Evolutionary conservation across 768 basidiomycete genomes (phyloP), one percentile per base, ranked within the genome.

Genomic region (Tricholoma sp.): DNA sequence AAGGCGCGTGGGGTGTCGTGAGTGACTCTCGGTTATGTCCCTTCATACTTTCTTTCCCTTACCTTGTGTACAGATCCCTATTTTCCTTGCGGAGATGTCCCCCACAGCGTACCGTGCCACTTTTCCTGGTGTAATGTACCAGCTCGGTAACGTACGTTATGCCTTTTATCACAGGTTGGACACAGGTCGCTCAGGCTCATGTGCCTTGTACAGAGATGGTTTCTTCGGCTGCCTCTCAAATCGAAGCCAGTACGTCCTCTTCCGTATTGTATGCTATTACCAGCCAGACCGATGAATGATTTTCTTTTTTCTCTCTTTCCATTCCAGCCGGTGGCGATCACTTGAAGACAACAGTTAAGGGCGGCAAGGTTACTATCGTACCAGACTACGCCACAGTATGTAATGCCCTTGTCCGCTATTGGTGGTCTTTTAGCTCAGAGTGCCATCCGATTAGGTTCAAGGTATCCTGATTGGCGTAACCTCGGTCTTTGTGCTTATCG

Each of bases 1-100:
- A 94, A 68, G 91, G 91, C 1, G 91, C 90, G 35, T 93, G 90
- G 89, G 90, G 90, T 63, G 85, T 91, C 16, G 88, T 91, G 64
- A 63, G 86, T 5, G 16, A 22, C 19, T 18, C 79, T 76, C 82
- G 35, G 2, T 24, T 14, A 18, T 12, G n/a, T 27, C 66, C 56
- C 41, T 83, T 81, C 22, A 67, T 82, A 29, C 14, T 0, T 47
- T 4, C 11, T 4, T 22, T 2, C 21, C 46, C 19, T 83, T 66
- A 67, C 79, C 57, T 77, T 76, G 0, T n/a, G 3, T 77, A 53
- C 58, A 79, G 78, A 77, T 80, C 57, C 90, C 92, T 3, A 88
- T 94, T 63, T 88, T 86, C 69, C 77, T 94, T 22, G 78, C 83
- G 7, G 92, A 96, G 70, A 78, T 92, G 71, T 88, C 89, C 0